These are phyloP conservation scores for Phycomyces blakesleeanus DNA, from an alignment of 192 early-diverging fungal species.

Conservation along the genomic window DNA sequence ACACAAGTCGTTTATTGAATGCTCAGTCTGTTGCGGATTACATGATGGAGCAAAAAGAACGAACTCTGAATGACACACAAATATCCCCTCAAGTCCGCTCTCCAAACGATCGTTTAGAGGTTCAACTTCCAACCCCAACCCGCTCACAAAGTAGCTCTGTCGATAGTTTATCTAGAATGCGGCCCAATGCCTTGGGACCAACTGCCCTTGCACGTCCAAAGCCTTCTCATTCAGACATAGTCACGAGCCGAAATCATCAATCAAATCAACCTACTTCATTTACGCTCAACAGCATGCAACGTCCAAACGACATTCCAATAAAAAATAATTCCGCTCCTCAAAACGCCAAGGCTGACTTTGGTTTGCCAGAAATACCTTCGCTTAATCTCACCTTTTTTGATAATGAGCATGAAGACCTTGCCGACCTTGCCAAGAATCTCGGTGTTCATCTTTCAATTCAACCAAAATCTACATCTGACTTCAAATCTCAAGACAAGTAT, in stretches of 20 bases:
- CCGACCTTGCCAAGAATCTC: conserved; percentile 30
- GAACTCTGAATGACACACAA: neutral
- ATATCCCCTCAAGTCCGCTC: neutral
- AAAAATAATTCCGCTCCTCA: neutral
- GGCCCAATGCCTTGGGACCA: neutral
- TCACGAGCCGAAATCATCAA: neutral
- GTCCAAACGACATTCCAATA: neutral
- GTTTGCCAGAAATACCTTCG: conserved; percentile 17
- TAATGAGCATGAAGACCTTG: conserved; percentile 31
- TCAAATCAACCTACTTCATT: neutral
- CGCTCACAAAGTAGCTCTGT: neutral
- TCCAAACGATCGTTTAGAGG: neutral
- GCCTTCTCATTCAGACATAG: neutral
- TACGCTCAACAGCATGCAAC: neutral
- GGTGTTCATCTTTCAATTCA: conserved; percentile 23
- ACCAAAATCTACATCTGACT: no score
- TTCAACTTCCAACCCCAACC: neutral
- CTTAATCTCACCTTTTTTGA: conserved; percentile 36
- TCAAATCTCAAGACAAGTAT: conserved; percentile 5
- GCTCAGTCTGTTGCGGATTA: neutral
- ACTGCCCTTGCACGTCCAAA: neutral
- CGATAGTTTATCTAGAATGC: neutral
- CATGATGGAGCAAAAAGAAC: conserved; percentile 1
- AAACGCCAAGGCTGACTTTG: neutral
- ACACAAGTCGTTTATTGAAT: neutral